Conservation (phyloP, 148 eudicot genomes). For the Nepenthes gracilis region DNA sequence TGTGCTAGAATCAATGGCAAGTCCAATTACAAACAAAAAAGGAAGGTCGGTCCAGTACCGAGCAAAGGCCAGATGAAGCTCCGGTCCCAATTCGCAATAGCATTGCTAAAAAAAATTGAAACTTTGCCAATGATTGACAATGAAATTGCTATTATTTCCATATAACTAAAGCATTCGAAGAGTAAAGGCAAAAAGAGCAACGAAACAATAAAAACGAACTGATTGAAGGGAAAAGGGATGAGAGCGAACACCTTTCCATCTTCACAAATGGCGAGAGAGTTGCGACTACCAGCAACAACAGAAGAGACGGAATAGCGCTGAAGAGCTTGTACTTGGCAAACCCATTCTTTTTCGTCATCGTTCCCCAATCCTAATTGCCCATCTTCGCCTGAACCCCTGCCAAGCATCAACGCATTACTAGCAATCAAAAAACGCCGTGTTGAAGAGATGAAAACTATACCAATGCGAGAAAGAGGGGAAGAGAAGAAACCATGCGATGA, state of each 20-base stretch:
- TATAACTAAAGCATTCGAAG: too few relatives aligned
- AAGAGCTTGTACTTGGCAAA: slow-evolving; percentile 55
- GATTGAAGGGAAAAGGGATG: background rate
- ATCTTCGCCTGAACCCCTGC: slow-evolving; percentile 99
- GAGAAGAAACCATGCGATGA: slow-evolving; percentile 46
- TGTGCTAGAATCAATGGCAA: too few relatives aligned
- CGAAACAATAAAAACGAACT: background rate
- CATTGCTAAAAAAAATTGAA: too few relatives aligned
- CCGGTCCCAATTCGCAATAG: too few relatives aligned
- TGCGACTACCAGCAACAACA: slow-evolving; percentile 92
- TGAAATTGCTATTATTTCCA: too few relatives aligned
- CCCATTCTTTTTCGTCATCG: slow-evolving; percentile 76
- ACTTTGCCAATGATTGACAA: too few relatives aligned
- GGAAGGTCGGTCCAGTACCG: too few relatives aligned
- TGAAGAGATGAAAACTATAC: background rate
- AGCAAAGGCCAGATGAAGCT: too few relatives aligned
- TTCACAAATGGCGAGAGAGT: slow-evolving; percentile 85
- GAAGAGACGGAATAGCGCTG: slow-evolving; percentile 31
- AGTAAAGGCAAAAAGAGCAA: background rate
- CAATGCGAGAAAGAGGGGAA: background rate
- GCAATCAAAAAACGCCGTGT: background rate
- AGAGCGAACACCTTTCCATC: slow-evolving; percentile 26
- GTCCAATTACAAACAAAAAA: too few relatives aligned
- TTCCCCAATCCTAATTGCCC: slow-evolving; percentile 87
- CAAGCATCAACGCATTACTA: background rate